phyloP scores from a whole-genome alignment of 345 rosid genomes.

The Euphorbia tirucalli region DNA sequence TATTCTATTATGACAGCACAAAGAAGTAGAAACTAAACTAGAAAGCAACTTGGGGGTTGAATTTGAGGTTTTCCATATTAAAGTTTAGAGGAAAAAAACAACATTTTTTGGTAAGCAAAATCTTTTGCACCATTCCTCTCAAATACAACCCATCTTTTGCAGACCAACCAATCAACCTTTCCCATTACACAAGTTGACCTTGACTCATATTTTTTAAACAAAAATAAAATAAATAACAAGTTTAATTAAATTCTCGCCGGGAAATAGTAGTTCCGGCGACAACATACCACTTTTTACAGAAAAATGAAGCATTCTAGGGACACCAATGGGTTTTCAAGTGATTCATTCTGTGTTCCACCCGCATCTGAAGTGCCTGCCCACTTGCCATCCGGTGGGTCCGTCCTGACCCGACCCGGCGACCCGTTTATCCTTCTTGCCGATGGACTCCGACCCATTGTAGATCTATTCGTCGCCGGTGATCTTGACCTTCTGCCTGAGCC shows the following conservation, averaged over 20 bases:
- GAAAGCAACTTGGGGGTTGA: too few species aligned
- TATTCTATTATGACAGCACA: too few species aligned
- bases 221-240: background rate
- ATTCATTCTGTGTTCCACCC: slow-evolving; percentile 35
- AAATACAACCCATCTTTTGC: background rate
- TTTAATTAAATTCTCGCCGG: background rate
- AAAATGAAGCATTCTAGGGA: slow-evolving; percentile 91
- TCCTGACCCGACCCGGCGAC: slow-evolving; percentile 62
- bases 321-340: slow-evolving; percentile 77
- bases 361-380: slow-evolving; percentile 13
- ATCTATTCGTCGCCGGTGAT: slow-evolving; percentile 56
- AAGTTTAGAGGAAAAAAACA: background rate
- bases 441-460: slow-evolving; percentile 52
- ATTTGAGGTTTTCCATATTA: background rate
- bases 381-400: slow-evolving; percentile 28
- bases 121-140: background rate
- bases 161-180: background rate
- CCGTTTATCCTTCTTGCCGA: slow-evolving; percentile 42
- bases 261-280: background rate
- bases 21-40: too few species aligned
- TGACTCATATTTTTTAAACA: slow-evolving; percentile 18
- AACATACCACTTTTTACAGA: slow-evolving; percentile 35
- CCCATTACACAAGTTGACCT: slow-evolving; percentile 5
- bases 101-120: background rate
- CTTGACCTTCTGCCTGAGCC: slow-evolving; percentile 48